Conservation (phyloP, 2,329 filamentous ascomycete species). For the Didymella pinodella region DNA sequence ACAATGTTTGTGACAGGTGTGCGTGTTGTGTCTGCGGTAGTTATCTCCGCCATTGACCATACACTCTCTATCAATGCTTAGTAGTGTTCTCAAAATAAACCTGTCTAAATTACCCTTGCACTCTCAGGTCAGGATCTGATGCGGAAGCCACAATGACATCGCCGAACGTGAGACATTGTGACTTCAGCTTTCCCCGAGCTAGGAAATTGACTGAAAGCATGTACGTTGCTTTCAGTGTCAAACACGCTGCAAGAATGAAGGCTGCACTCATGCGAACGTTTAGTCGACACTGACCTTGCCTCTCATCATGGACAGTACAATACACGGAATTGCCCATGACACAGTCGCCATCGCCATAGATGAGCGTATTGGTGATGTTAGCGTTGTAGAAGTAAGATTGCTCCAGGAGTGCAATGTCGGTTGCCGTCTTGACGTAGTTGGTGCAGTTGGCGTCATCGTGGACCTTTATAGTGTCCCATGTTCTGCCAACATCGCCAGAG, state of each 20-base stretch:
- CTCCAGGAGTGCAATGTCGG: conserved; percentile 22
- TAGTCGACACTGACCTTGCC: conserved; percentile 31
- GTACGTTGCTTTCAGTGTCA: conserved; percentile 40
- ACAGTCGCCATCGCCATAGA: conserved; percentile 26
- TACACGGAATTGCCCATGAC: conserved; percentile 17
- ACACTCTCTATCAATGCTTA: conserved; percentile 32
- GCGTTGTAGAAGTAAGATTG: background rate
- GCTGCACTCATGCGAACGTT: conserved; percentile 45
- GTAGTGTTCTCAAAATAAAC: background rate
- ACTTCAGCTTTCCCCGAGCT: conserved; percentile 36
- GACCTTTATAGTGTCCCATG: conserved; percentile 26
- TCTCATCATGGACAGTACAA: conserved; percentile 21
- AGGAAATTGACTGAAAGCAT: conserved; percentile 40
- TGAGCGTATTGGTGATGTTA: background rate
- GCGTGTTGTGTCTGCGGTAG: conserved; percentile 32
- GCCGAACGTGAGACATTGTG: conserved; percentile 43
- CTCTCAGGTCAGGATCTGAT: conserved; percentile 36
- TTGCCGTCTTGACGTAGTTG: conserved; percentile 19
- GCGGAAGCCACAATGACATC: conserved; percentile 44
- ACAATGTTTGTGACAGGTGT: conserved; percentile 46
- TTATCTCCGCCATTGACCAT: conserved; percentile 44
- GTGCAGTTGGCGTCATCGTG: conserved; percentile 30
- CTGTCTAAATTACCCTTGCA: conserved; percentile 28
- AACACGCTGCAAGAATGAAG: conserved; percentile 35
- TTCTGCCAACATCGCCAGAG: conserved; percentile 10